Evolutionary conservation across 495 filamentous ascomycete species (phyloP), one percentile per base, ranked within the genome.

Genomic region (Friedmanniomyces simplex): DNA sequence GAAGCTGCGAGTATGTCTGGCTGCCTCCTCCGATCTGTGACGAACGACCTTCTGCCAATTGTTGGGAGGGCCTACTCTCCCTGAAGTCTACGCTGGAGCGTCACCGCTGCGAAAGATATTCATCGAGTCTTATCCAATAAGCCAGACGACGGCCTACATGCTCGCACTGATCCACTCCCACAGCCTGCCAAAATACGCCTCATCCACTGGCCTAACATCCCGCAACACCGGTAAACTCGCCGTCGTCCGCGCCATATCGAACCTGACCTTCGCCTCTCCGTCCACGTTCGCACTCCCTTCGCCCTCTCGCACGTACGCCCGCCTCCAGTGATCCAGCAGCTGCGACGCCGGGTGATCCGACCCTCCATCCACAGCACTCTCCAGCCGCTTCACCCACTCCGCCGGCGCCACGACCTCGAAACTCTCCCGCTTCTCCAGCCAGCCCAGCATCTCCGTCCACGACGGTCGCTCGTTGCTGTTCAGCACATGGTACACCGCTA

Each of bases 291-390:
- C 30, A 16, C 20, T 48, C 32, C 55, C 48, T n/a, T 25, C 50
- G 10, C 30, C 22, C 18, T 61, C 21, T n/a, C 12, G 10, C 22
- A 52, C 52, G 54, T 74, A 75, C 3, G 65, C 63, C 18, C 69
- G 61, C 55, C 67, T 73, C 80, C 78, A 82, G 7, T 77, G 43
- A 5, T 73, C 73, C 16, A 79, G 50, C 26, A 81, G 59, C 24
- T 73, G 74, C 58, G 72, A 65, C 7, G 66, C 67, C 8, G 70
- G 70, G 60, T 77, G 67, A 22, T 65, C 56, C 16, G 34, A 65
- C 7, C 61, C 59, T 14, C 63, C 42, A 22, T 43, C 49, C 18
- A 67, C 57, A 10, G 67, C 55, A 0, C 55, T 37, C 16, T 77
- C 72, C 34, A 79, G 53, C 42, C 52, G 57, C 18, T 64, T 34